Evolutionary conservation across 371 early-diverging fungal species (phyloP), one percentile per base, ranked within the genome.

Genomic region (Lichtheimia ramosa): DNA sequence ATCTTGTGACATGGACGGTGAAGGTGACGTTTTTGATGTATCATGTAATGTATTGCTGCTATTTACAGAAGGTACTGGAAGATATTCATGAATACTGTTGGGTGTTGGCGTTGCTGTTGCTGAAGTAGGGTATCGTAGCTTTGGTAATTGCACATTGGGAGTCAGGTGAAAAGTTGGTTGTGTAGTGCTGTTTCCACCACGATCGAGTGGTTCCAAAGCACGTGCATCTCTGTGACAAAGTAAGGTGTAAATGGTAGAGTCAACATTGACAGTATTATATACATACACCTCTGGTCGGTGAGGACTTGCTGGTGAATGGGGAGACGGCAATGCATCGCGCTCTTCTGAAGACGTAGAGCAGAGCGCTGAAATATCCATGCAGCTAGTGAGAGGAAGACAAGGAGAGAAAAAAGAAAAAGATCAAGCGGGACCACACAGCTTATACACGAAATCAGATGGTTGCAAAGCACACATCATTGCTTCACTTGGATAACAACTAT

Each of bases 291-390:
- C 41, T 21, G 15, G 56, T 4, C 25, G 13, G 15, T 43, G 23
- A 15, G 23, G 14, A 27, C 14, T 27, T n/a, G 10, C 5, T 21
- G 56, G 21, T 5, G 56, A 43, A 34, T 20, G 43, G 7, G 56
- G 43, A 10, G 56, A 20, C 0, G 56, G 42, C 13, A 43, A 55
- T 40, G 20, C 43, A 20, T 55, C 43, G 13, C 40, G 8, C 18
- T 43, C 56, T 43, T 55, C 56, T 8, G 15, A 12, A 24, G 23
- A 25, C 10, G 8, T 41, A 43, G 43, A 40, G 56, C 56, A 55
- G 6, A 55, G 43, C n/a, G 39, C 15, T 23, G 56, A 55, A 23
- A 55, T 55, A 55, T 55, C 56, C 56, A 55, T 55, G 43, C 43
- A 55, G 41, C 40, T 18, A 25, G 13, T 42, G 21, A 39, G 14